phyloP scores from a whole-genome alignment of 129 eudicot genomes.

The Dittrichia graveolens region DNA sequence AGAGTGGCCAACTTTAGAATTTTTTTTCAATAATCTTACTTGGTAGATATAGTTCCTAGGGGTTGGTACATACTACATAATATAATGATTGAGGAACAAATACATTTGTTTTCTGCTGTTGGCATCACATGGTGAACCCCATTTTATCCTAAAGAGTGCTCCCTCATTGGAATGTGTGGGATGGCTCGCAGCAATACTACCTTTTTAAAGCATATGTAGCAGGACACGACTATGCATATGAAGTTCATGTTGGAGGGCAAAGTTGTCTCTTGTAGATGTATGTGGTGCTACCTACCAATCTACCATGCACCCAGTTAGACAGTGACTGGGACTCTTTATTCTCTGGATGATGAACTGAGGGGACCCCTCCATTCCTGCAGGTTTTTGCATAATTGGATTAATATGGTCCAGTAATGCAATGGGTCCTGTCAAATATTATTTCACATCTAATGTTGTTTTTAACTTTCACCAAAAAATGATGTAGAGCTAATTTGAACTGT shows the following conservation, averaged over 20 bases:
- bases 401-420: constrained; percentile 31
- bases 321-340: constrained; percentile 32
- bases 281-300: constrained; percentile 36
- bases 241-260: constrained; percentile 20
- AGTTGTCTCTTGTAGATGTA: constrained; percentile 31
- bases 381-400: constrained; percentile 28
- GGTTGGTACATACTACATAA: constrained; percentile 16
- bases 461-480: constrained; percentile 24
- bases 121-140: constrained; percentile 47
- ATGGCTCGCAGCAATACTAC: constrained; percentile 31
- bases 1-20: neutral
- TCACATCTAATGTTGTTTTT: constrained; percentile 25
- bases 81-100: constrained; percentile 26
- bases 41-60: constrained; percentile 6
- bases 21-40: neutral
- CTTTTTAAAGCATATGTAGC: constrained; percentile 36
- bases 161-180: constrained; percentile 28
- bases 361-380: constrained; percentile 38
- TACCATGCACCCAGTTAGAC: constrained; percentile 26
- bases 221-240: constrained; percentile 29
- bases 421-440: constrained; percentile 27
- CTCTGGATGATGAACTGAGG: constrained; percentile 33
- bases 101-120: constrained; percentile 29
- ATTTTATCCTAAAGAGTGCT: constrained; percentile 34
- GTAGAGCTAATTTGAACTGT: constrained; percentile 11